Percentiles rank a stretch among this genome's conserved stretches.
Conservation (phyloP, 1,139 yeast species). For the Debaryomyces sp. region DNA sequence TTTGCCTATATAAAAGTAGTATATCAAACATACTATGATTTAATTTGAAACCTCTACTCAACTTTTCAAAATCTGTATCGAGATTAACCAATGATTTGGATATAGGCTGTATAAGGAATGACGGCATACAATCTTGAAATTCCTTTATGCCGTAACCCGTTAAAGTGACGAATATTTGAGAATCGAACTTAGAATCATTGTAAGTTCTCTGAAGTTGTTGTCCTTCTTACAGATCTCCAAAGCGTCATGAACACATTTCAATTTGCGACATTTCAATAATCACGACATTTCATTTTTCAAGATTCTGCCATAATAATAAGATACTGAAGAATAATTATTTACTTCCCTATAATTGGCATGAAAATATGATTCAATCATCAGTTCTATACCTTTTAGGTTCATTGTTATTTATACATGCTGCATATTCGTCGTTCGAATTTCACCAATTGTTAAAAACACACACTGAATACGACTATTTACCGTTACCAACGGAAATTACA, state of each 20-base stretch:
- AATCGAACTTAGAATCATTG: too few relatives aligned
- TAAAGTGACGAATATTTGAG: too few relatives aligned
- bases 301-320: background rate
- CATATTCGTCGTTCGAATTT: slow-evolving; percentile 54
- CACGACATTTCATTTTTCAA: background rate
- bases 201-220: too few relatives aligned
- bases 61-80: background rate
- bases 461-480: slow-evolving; percentile 16
- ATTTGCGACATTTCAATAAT: background rate
- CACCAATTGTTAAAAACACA: slow-evolving; percentile 37
- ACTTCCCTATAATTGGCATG: background rate
- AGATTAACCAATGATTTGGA: background rate
- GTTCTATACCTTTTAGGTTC: slow-evolving; percentile 28
- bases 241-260: background rate
- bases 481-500: slow-evolving; percentile 41
- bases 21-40: background rate
- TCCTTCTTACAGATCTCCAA: background rate
- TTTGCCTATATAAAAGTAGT: background rate
- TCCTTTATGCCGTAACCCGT: too few relatives aligned
- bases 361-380: slow-evolving; percentile 2
- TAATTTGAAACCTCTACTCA: background rate
- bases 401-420: slow-evolving; percentile 46
- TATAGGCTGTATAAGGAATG: background rate
- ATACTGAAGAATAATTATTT: background rate
- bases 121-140: too few relatives aligned